phyloP scores from a whole-genome alignment of 2,329 filamentous ascomycete species.

The Penicillium griseofulvum region DNA sequence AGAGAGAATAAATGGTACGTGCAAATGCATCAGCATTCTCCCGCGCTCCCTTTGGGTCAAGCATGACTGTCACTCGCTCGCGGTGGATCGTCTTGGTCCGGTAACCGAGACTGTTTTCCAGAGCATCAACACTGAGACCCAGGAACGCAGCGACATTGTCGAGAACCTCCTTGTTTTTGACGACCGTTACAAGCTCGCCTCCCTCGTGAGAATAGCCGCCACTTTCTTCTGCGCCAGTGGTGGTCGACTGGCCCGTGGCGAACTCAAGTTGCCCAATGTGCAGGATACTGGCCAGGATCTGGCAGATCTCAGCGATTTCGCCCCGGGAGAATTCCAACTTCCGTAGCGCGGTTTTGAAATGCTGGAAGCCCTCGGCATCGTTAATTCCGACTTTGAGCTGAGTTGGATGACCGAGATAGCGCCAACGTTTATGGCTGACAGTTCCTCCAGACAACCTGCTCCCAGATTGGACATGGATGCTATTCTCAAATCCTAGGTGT shows the following conservation, averaged over 20 bases:
- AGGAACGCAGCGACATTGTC: conserved; percentile 89
- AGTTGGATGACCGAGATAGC: conserved; percentile 91
- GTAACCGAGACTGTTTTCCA: conserved; percentile 87
- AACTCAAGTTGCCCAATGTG: conserved; percentile 98
- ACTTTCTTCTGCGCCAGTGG: conserved; percentile 79
- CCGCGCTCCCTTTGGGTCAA: conserved; percentile 85
- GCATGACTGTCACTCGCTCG: conserved; percentile 97
- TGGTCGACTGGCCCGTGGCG: conserved; percentile 74
- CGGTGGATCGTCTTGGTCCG: conserved; percentile 95
- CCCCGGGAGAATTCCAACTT: conserved; percentile 91
- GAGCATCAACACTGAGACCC: conserved; percentile 73
- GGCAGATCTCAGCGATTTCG: conserved; percentile 95
- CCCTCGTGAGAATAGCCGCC: conserved; percentile 96
- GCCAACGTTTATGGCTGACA: conserved; percentile 76
- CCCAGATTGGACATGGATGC: conserved; percentile 39
- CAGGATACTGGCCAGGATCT: conserved; percentile 88
- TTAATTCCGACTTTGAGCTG: conserved; percentile 97
- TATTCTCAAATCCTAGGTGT: conserved; percentile 68
- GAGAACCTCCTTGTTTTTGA: conserved; percentile 90
- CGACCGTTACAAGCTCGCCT: conserved; percentile 76
- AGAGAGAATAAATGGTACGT: conserved; percentile 84
- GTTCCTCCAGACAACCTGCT: conserved; percentile 55
- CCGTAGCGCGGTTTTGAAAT: conserved; percentile 92
- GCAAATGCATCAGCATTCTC: conserved; percentile 93
- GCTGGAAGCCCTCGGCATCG: conserved; percentile 89